Evolutionary conservation across 2,329 filamentous ascomycete species (phyloP).

Genomic region (Cadophora sp.): DNA sequence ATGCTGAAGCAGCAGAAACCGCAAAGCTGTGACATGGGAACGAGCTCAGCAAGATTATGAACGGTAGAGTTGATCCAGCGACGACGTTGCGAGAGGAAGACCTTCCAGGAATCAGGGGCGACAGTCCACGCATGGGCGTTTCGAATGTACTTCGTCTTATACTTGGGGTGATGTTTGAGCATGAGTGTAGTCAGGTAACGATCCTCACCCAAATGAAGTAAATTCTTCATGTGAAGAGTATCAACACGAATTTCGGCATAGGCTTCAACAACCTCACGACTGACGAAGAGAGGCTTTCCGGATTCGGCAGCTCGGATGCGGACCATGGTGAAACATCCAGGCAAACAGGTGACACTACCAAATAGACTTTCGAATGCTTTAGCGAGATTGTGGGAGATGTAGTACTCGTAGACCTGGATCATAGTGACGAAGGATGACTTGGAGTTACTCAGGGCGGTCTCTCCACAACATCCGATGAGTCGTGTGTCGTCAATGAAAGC

Average conservation of each 20-base stretch:
- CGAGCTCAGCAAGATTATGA: slow-evolving; percentile 95
- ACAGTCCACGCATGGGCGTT: slow-evolving; percentile 95
- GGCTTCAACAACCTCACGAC: slow-evolving; percentile 84
- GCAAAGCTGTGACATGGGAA: slow-evolving; percentile 91
- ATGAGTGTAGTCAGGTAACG: slow-evolving; percentile 95
- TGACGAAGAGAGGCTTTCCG: slow-evolving; percentile 96
- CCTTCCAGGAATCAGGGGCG: slow-evolving; percentile 89
- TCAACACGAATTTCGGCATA: slow-evolving; percentile 96
- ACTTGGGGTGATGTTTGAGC: slow-evolving; percentile 88
- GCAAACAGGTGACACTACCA: slow-evolving; percentile 95
- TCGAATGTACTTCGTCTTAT: slow-evolving; percentile 98
- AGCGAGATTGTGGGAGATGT: slow-evolving; percentile 95
- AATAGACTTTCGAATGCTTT: slow-evolving; percentile 99
- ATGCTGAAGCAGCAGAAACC: slow-evolving; percentile 99
- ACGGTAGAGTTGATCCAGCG: slow-evolving; percentile 99
- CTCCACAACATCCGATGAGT: slow-evolving; percentile 92
- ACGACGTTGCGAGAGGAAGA: slow-evolving; percentile 97
- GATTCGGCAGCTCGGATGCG: slow-evolving; percentile 92
- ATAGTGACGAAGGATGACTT: slow-evolving; percentile 95
- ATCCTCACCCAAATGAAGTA: slow-evolving; percentile 96
- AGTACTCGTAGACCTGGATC: slow-evolving; percentile 99
- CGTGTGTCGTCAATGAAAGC: slow-evolving; percentile 91
- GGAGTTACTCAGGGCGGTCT: slow-evolving; percentile 91
- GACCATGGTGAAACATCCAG: slow-evolving; percentile 99
- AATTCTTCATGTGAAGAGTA: slow-evolving; percentile 98